Conservation (phyloP, 345 rosid genomes). For the Syzygium jambos region DNA sequence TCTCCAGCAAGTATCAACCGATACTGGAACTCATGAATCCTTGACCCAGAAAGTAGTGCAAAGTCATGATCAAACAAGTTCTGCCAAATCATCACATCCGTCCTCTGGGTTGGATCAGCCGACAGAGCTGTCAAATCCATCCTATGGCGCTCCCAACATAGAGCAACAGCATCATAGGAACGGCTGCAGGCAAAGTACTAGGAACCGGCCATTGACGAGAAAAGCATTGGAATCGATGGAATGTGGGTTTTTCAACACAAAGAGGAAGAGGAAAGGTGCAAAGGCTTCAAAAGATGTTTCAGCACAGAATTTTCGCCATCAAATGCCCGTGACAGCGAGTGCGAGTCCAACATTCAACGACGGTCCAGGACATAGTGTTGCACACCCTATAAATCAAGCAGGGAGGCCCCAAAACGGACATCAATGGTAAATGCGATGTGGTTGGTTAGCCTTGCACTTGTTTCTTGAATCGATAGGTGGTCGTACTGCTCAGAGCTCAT, state of each 20-base stretch:
- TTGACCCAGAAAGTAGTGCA: not conserved
- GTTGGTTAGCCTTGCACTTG: not conserved
- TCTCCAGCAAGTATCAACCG: constrained; percentile 9
- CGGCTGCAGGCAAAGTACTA: constrained; percentile 35
- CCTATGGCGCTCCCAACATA: not conserved
- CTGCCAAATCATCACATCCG: not conserved
- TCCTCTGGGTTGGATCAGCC: not conserved
- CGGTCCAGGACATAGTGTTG: not conserved
- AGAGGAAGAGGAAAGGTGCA: constrained; percentile 20
- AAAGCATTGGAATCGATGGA: constrained; percentile 57
- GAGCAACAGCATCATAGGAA: constrained; percentile 10
- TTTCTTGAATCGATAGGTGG: not conserved
- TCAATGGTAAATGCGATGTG: not conserved
- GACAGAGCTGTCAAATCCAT: not conserved
- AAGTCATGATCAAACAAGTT: not conserved
- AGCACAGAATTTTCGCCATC: not conserved
- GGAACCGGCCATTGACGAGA: constrained; percentile 37
- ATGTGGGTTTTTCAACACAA: constrained; percentile 20
- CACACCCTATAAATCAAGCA: not conserved
- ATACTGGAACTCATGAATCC: not conserved
- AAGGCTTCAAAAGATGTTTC: not conserved
- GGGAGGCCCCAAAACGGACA: not conserved
- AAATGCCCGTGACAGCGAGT: not conserved
- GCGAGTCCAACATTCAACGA: not conserved
- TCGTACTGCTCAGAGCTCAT: not conserved